A percentile compares a stretch with the other conserved stretches of the same genome.
These are phyloP conservation scores for Suhomyces chickasaworum DNA, from an alignment of 1,139 yeast genomes.

Conservation along the genomic window DNA sequence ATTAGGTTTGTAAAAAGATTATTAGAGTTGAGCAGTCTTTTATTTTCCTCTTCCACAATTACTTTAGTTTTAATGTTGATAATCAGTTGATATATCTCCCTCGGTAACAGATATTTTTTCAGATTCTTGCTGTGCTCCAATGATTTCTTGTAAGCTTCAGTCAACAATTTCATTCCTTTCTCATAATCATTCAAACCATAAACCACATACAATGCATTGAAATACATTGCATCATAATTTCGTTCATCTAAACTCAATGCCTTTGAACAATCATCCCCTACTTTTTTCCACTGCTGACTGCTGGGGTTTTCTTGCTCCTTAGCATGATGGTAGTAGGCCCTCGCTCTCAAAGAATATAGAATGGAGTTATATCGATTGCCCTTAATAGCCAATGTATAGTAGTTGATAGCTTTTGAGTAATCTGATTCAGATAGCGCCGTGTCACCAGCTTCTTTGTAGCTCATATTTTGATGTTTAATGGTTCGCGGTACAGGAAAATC, in stretches of 20 bases:
- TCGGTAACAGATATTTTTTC: conserved; percentile 22
- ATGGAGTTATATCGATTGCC: conserved; percentile 15
- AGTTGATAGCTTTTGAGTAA: conserved; percentile 23
- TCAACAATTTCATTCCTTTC: conserved; percentile 29
- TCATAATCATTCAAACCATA: conserved; percentile 27
- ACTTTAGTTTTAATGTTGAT: conserved; percentile 19
- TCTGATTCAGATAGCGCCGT: conserved; percentile 16
- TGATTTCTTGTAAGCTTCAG: conserved; percentile 32
- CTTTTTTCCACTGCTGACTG: conserved; percentile 19
- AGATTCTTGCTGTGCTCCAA: conserved; percentile 25
- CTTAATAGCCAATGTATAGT: conserved; percentile 22
- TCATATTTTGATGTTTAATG: neutral
- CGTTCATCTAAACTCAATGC: conserved; percentile 30
- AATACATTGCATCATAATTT: conserved; percentile 27
- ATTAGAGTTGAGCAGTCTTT: conserved; percentile 13
- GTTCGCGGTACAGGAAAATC: neutral
- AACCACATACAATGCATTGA: conserved; percentile 28
- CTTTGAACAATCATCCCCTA: conserved; percentile 28
- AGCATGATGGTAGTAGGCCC: conserved; percentile 20
- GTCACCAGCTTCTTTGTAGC: conserved; percentile 4
- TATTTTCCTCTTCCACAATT: conserved; percentile 20
- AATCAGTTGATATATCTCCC: conserved; percentile 24
- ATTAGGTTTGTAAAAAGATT: conserved; percentile 29
- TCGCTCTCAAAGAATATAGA: conserved; percentile 22
- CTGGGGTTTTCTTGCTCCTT: conserved; percentile 12